These are phyloP conservation scores for Nicotiana knightiana DNA, from an alignment of 257 asterid species.

Conservation along the genomic window DNA sequence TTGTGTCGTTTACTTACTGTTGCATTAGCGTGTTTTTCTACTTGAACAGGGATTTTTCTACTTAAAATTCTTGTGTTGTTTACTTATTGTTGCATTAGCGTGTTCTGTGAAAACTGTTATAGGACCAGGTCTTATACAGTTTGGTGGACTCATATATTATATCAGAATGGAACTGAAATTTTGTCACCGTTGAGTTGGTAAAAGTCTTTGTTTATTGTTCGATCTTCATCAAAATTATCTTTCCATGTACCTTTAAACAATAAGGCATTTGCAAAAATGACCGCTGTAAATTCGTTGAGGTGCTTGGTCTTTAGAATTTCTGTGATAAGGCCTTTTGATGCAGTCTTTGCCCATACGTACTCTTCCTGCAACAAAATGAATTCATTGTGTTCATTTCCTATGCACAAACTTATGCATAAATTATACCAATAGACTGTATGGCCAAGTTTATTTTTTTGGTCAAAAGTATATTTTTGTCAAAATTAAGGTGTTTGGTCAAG, in stretches of 20 bases:
- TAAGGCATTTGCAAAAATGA: constrained; percentile 12
- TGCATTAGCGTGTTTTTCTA: too few relatives aligned
- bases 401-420: background rate
- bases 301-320: background rate
- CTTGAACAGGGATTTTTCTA: too few relatives aligned
- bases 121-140: too few relatives aligned
- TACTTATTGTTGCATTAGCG: too few relatives aligned
- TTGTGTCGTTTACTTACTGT: too few relatives aligned
- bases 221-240: background rate
- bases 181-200: constrained; percentile 10
- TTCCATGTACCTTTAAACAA: constrained; percentile 14
- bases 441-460: too few relatives aligned
- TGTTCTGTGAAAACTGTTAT: too few relatives aligned
- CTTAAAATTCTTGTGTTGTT: too few relatives aligned
- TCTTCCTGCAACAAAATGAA: background rate
- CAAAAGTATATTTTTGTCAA: too few relatives aligned
- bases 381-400: background rate
- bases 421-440: too few relatives aligned
- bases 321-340: background rate
- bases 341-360: constrained; percentile 4
- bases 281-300: background rate
- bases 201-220: background rate
- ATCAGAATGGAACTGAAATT: constrained; percentile 5
- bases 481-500: too few relatives aligned
- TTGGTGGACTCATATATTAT: too few relatives aligned